Evolutionary conservation across 805 yeast species (phyloP), one percentile per base, ranked within the genome.

Genomic region (Millerozyma miso): DNA sequence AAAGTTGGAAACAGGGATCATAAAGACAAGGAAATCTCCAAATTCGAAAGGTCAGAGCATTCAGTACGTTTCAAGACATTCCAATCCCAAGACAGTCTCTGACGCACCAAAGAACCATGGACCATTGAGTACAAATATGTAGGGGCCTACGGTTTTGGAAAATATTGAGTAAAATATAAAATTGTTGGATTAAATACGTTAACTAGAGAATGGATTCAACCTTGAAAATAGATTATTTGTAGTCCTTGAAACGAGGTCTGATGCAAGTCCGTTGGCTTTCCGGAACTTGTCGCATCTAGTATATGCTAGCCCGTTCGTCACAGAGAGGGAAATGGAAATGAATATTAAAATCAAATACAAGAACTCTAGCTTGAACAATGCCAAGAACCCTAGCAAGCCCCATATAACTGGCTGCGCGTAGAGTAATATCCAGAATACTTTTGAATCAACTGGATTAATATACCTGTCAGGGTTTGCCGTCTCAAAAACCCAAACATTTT

Each of bases 251-350:
- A 83, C 69, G 7, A 85, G 57, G 51, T 72, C 76, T 19, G 71
- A 65, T 4, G 90, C 88, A 40, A 85, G 58, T 41, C 69, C 73
- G 58, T 84, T 84, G 19, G 95, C 96, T 58, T 81, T 85, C 39
- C 95, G 88, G 65, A 90, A 91, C 66, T 86, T 88, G 60, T 90
- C 97, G 63, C 97, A 88, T 54, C 87, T 77, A 19, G 95, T 86
- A 64, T 87, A 91, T 0, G 97, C 97, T 68, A 88, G 71, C 1
- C 95, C 83, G 60, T 91, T 91, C 39, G 95, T 87, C 36, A 81
- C 57, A 0, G 93, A 85, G 47, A 91, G 71, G 2, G 81, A 76
- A 7, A 87, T 59, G 0, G 95, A 89, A 42, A 90, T 79, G 3
- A 67, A 59, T 3, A 85, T 83, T 35, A 87, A 62, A 19, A 83